A percentile compares a stretch with the other conserved stretches of the same genome.
Conservation (phyloP, 352 stramenopile genomes). For the Globisporangium cederbergense region DNA sequence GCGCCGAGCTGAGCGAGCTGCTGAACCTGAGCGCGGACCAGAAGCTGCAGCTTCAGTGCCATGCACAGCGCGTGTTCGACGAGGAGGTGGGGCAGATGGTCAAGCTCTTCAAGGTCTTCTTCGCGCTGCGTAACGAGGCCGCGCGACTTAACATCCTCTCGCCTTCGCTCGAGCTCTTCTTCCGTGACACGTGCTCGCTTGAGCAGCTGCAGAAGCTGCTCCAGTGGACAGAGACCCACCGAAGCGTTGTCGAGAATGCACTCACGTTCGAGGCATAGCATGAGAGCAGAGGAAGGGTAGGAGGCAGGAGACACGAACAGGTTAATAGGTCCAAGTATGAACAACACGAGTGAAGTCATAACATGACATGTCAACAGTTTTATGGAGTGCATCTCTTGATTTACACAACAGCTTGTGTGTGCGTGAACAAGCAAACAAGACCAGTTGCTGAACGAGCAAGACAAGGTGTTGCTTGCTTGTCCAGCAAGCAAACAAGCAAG, state of each 20-base stretch:
- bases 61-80: slow-evolving; percentile 59
- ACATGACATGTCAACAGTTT: slow-evolving; percentile 1
- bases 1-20: slow-evolving; percentile 37
- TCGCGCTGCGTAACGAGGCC: slow-evolving; percentile 62
- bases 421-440: neutral
- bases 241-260: slow-evolving; percentile 44
- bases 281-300: too few species aligned
- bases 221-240: slow-evolving; percentile 76
- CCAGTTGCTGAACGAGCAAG: neutral
- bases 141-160: slow-evolving; percentile 62
- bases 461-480: neutral
- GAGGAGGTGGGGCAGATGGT: slow-evolving; percentile 57
- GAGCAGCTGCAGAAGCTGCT: slow-evolving; percentile 73
- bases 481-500: neutral
- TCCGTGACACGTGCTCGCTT: slow-evolving; percentile 61
- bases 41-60: slow-evolving; percentile 58
- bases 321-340: neutral
- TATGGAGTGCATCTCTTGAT: neutral
- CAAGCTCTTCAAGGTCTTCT: slow-evolving; percentile 81
- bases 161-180: slow-evolving; percentile 64
- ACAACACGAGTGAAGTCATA: neutral
- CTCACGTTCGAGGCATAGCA: slow-evolving; percentile 20
- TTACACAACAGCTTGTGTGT: neutral
- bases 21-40: slow-evolving; percentile 57
- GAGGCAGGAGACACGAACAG: neutral